A percentile compares a stretch with the other conserved stretches of the same genome.
phyloP scores from a whole-genome alignment of 306 rosid genomes.

The Sphenostylis stenocarpa region DNA sequence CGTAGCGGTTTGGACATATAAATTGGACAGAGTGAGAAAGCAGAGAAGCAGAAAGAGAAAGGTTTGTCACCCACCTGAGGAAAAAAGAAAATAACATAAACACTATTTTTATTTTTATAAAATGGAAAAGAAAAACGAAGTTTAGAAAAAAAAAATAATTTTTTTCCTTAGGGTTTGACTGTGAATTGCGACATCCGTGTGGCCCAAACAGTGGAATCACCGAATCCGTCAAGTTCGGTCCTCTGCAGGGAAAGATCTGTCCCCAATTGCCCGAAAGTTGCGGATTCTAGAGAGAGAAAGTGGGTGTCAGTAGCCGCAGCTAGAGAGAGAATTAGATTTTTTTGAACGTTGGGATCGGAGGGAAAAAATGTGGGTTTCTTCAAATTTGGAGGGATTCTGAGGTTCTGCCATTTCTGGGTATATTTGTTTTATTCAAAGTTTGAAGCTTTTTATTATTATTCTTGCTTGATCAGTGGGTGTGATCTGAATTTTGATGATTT shows the following conservation, averaged over 20 bases:
- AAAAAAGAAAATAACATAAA: background rate
- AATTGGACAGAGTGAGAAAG: background rate
- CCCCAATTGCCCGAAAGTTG: conserved; percentile 49
- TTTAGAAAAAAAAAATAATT: background rate
- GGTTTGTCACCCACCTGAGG: conserved; percentile 26
- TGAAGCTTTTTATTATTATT: background rate
- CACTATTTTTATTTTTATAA: conserved; percentile 10
- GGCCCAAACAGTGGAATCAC: conserved; percentile 48
- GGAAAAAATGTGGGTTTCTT: conserved; percentile 52
- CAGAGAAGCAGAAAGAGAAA: background rate
- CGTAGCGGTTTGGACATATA: conserved; percentile 19
- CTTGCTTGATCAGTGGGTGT: background rate
- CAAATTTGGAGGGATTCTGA: conserved; percentile 42
- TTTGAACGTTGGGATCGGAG: conserved; percentile 88
- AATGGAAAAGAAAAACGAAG: background rate
- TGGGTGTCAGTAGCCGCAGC: conserved; percentile 33
- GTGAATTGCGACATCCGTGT: conserved; percentile 51
- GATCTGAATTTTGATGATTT: conserved; percentile 35
- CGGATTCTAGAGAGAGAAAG: conserved; percentile 60
- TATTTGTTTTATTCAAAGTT: background rate
- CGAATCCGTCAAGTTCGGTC: conserved; percentile 63
- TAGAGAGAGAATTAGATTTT: conserved; percentile 45
- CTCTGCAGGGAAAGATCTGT: conserved; percentile 50
- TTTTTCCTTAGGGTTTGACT: conserved; percentile 61
- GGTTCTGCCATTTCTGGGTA: conserved; percentile 20